phyloP scores from a whole-genome alignment of 2,329 filamentous ascomycete genomes.

The Fusarium sp. region DNA sequence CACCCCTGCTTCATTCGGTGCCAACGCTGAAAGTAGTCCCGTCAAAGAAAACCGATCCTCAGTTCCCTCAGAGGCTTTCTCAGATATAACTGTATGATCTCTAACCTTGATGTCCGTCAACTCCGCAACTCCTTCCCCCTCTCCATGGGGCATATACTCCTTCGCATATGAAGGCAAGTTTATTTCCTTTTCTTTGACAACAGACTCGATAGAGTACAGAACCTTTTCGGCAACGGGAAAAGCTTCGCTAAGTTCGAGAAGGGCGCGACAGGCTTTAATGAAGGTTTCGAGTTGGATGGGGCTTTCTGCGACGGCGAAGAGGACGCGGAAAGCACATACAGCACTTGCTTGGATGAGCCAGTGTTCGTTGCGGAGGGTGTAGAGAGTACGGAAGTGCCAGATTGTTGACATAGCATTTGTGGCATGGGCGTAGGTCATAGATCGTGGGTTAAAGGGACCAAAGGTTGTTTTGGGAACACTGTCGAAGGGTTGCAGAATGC shows the following conservation, averaged over 20 bases:
- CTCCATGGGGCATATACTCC: conserved; percentile 10
- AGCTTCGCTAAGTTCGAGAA: conserved; percentile 18
- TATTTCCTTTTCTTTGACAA: conserved; percentile 8
- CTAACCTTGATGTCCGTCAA: conserved; percentile 18
- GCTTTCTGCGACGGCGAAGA: conserved; percentile 15
- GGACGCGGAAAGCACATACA: conserved; percentile 26
- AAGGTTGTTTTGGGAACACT: conserved; percentile 17
- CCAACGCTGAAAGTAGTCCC: conserved; percentile 19
- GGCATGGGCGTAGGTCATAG: conserved; percentile 23
- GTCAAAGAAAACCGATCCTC: conserved; percentile 3
- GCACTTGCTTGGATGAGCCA: conserved; percentile 28
- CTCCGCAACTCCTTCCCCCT: conserved; percentile 2
- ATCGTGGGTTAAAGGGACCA: conserved; percentile 20
- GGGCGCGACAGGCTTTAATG: conserved; percentile 25
- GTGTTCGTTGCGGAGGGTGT: conserved; percentile 19
- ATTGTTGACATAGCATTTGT: conserved; percentile 34
- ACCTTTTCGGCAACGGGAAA: conserved; percentile 28
- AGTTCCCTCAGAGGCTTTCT: background rate
- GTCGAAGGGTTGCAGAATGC: conserved; percentile 27
- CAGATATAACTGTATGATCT: conserved; percentile 26
- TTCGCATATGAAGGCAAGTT: conserved; percentile 16
- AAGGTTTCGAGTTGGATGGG: conserved; percentile 33
- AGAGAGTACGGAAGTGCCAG: conserved; percentile 31
- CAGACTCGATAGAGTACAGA: conserved; percentile 19
- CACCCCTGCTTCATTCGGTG: background rate